Base-by-base conservation (phyloP, 208 protist genomes). In the Strigomonas culicis region DNA sequence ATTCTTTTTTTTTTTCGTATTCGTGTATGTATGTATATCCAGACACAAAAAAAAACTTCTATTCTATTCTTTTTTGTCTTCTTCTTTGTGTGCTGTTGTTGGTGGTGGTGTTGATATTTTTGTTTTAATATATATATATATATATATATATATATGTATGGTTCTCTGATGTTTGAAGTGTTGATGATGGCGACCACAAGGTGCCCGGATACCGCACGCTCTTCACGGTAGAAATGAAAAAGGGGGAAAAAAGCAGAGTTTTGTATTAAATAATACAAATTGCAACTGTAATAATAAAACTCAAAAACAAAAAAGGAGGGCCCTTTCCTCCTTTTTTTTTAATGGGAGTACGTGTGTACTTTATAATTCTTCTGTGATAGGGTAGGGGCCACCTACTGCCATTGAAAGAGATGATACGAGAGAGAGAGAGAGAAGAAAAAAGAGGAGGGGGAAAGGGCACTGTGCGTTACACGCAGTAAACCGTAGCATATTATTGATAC, bases 361-460 rank as follows among this genome's bases (percentile, higher is more conserved):
- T 4, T 15, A 3, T 22, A 24, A 22, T 4, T 28, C 13, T 63
- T 22, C 15, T 10, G 28, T 63, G 43, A 72, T 39, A 72, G 41
- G 17, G 57, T 27, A 61, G 59, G 57, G 34, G 59, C 6, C 34
- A n/a, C n/a, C n/a, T n/a, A n/a, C n/a, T n/a, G n/a, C n/a, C n/a
- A n/a, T n/a, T n/a, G n/a, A n/a, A n/a, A n/a, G n/a, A n/a, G n/a
- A n/a, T n/a, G n/a, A n/a, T n/a, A n/a, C n/a, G n/a, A n/a, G n/a
- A n/a, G n/a, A 39, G 50, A 51, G 50, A 56, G 21, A 34, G 17
- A 72, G 31, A 68, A 72, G 50, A 66, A 22, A 15, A 74, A 51
- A 46, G 39, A 44, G 21, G 36, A 44, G 8, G 30, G 34, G 25
- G 39, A 4, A 68, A 39, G 41, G 30, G 15, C 15, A 56, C 22